Conservation (phyloP, 2,329 filamentous ascomycete species). For the Akanthomyces dipterigenus region DNA sequence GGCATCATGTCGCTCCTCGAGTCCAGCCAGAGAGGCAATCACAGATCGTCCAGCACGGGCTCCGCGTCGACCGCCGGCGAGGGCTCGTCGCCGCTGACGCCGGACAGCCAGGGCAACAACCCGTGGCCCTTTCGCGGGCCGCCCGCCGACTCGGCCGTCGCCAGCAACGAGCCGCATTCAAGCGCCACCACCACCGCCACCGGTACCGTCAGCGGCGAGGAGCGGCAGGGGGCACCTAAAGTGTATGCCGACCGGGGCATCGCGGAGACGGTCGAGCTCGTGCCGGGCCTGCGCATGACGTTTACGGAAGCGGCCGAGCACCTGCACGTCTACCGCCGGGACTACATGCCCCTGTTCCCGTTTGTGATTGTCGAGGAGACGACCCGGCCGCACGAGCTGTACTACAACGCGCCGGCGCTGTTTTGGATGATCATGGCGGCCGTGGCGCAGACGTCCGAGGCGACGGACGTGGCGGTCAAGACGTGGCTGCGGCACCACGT, state of each 20-base stretch:
- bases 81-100: slow-evolving; percentile 15
- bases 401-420: slow-evolving; percentile 21
- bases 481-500: slow-evolving; percentile 24
- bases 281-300: slow-evolving; percentile 22
- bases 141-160: background rate
- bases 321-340: slow-evolving; percentile 21
- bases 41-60: background rate
- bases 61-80: slow-evolving; percentile 2
- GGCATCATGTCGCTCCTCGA: slow-evolving; percentile 23
- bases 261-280: slow-evolving; percentile 14
- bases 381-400: slow-evolving; percentile 20
- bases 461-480: slow-evolving; percentile 19
- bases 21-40: background rate
- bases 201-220: background rate
- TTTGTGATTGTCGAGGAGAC: slow-evolving; percentile 22
- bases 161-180: too few relatives aligned
- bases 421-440: slow-evolving; percentile 25
- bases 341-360: slow-evolving; percentile 24
- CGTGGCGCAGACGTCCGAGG: slow-evolving; percentile 20
- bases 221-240: background rate
- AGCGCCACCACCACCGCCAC: background rate
- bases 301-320: slow-evolving; percentile 23
- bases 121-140: background rate
- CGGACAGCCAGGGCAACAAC: slow-evolving; percentile 1
- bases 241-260: background rate